Conservation (phyloP, 345 rosid genomes). For the Lepidium didymum region DNA sequence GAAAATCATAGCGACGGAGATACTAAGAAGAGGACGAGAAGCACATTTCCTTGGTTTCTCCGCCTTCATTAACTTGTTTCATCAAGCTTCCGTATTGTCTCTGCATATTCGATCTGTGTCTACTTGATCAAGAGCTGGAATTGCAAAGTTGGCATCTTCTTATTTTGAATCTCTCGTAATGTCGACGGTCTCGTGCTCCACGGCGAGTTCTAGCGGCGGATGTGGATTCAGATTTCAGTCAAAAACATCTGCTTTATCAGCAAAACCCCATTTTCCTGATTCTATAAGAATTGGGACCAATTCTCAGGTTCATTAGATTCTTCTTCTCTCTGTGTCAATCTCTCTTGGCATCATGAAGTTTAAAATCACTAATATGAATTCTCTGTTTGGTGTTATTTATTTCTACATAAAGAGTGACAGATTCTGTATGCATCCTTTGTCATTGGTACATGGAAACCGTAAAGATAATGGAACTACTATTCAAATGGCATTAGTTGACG, state of each 20-base stretch:
- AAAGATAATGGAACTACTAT: slow-evolving; percentile 12
- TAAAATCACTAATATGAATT: not conserved
- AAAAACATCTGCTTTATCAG: not conserved
- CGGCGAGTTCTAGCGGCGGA: slow-evolving; percentile 18
- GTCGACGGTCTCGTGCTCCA: slow-evolving; percentile 26
- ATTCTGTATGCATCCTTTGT: slow-evolving; percentile 25
- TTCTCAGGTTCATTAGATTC: slow-evolving; percentile 2
- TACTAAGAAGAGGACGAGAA: not conserved
- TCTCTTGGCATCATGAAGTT: not conserved
- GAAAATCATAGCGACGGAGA: slow-evolving; percentile 11
- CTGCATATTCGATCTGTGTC: not conserved
- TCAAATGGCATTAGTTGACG: slow-evolving; percentile 65
- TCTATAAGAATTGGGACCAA: slow-evolving; percentile 1
- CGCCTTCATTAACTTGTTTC: not conserved
- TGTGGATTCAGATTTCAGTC: not conserved
- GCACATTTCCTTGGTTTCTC: not conserved
- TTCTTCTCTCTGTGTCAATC: not conserved
- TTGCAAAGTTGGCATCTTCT: not conserved
- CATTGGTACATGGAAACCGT: slow-evolving; percentile 16
- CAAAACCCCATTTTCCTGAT: not conserved
- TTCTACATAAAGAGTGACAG: slow-evolving; percentile 34
- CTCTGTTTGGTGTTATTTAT: not conserved
- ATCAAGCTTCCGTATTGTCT: not conserved
- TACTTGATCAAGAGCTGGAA: not conserved
- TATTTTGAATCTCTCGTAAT: not conserved